Evolutionary conservation across 1,284 basidiomycete genomes (phyloP), one percentile per base, ranked within the genome.

Genomic region (Schizophyllum commune): DNA sequence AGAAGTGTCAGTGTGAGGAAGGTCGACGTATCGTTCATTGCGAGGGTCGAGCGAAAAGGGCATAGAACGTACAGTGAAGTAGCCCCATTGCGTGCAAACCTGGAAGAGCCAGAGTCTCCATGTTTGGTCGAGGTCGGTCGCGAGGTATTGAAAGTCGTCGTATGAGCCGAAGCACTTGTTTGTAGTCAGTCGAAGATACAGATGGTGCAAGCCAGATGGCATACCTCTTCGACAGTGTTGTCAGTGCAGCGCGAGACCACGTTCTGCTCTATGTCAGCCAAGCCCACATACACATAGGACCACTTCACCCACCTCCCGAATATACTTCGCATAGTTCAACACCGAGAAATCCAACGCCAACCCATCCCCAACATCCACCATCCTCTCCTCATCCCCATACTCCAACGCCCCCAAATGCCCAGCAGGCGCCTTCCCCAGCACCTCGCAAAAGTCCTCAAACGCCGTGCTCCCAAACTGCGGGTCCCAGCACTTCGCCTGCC

Each of bases 91-190:
- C 0, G 91, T 95, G 76, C 94, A 97, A 62, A 89, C 86, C 73
- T 97, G 95, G 82, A 94, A 98, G 1, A 81, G 72, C 96, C 96
- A 98, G 11, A 91, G 78, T 54, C 94, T 81, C 92, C 93, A 96
- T 0, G 79, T 81, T 70, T 91, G 82, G 62, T 83, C 77, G 6
- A 92, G 74, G 13, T 80, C 82, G 0, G 81, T 83, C 13, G 80
- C 78, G 63, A 81, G 80, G 74, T 85, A 96, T 66, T 83, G 78
- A 1, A 77, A 68, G 65, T 89, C 88, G 66, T 96, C 77, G 62
- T 81, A 83, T 0, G 92, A 90, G 17, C 92, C 92, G 69, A 97
- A 97, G 73, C 96, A 98, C 85, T 94, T 60, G 27, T 53, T 19
- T 52, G 39, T 55, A 11, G 51, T 62, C 52, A 17, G 11, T 52